Evolutionary conservation across 768 basidiomycete genomes (phyloP), one percentile per base, ranked within the genome.

Genomic region (Tephrocybe sp.): DNA sequence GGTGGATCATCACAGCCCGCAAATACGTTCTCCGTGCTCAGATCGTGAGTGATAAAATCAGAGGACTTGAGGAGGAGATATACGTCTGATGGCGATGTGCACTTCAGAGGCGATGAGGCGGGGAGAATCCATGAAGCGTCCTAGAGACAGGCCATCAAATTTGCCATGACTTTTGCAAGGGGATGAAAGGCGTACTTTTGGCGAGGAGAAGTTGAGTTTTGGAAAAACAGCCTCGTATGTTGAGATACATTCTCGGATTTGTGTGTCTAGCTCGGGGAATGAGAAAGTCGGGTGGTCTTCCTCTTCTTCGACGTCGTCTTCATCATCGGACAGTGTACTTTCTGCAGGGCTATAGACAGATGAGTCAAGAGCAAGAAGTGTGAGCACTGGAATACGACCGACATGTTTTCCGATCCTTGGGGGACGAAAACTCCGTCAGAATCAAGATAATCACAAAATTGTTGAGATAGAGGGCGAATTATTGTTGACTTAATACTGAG

Each of bases 121-220:
- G 93, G 88, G 4, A 95, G 73, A 44, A 97, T 79, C 91, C 94
- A 97, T 4, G 88, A 79, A 24, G 94, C 92, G 58, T 98, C 95
- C 92, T 94, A 54, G 33, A 38, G 30, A 49, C 9, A 42, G 6
- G 23, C 27, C 30, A 41, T 27, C 16, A 19, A 18, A 25, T 41
- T 22, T 34, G 10, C 23, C n/a, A 18, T 29, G n/a, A 42, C 24
- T 23, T 7, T n/a, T 11, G 11, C 27, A 29, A 29, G 11, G 27
- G 23, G 4, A 37, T 19, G 7, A 36, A 36, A 44, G 16, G 59
- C 50, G 18, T 51, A 88, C 94, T 72, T 86, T 88, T 12, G 94
- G 94, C n/a, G 91, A 86, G 5, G 93, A 91, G 70, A 94, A 97
- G 61, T 97, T 97, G 47, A 98, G 82, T 68, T 98, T 98, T 0